These are phyloP conservation scores for Cadophora sp. DNA, from an alignment of 2,329 filamentous ascomycete species.

Conservation along the genomic window DNA sequence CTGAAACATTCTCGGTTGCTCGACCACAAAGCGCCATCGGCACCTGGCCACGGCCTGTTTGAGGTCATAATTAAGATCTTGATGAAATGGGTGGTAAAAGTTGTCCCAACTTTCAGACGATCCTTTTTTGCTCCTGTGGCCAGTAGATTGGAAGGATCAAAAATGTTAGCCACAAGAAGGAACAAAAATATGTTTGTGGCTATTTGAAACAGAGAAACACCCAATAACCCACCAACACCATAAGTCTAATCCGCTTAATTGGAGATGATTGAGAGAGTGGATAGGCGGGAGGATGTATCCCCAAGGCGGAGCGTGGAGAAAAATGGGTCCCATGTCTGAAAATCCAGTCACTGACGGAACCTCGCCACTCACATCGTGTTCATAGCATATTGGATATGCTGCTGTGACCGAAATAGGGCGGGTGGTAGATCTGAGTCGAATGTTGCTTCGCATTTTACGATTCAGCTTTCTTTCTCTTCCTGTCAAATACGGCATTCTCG, in stretches of 20 bases:
- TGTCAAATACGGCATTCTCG: not conserved
- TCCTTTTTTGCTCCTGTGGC: not conserved
- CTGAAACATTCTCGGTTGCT: conserved; percentile 1
- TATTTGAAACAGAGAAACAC: not conserved
- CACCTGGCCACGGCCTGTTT: not conserved
- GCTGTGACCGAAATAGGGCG: not conserved
- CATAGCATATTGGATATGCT: not conserved
- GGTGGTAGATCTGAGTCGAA: too few species aligned
- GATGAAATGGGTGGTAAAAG: not conserved
- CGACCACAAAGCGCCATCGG: not conserved
- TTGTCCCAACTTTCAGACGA: conserved; percentile 3
- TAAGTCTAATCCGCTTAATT: not conserved
- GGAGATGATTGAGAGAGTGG: not conserved
- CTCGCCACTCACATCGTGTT: not conserved
- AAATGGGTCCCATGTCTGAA: not conserved
- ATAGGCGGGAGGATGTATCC: conserved; percentile 2
- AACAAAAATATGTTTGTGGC: not conserved
- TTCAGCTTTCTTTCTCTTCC: not conserved
- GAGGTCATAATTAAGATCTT: not conserved
- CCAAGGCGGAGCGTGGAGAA: not conserved
- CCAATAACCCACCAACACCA: not conserved
- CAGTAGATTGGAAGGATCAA: not conserved
- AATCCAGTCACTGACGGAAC: not conserved
- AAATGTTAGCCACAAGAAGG: not conserved
- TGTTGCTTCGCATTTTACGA: not conserved